phyloP scores from a whole-genome alignment of 1,139 yeast species.

The Hanseniaspora uvarum region DNA sequence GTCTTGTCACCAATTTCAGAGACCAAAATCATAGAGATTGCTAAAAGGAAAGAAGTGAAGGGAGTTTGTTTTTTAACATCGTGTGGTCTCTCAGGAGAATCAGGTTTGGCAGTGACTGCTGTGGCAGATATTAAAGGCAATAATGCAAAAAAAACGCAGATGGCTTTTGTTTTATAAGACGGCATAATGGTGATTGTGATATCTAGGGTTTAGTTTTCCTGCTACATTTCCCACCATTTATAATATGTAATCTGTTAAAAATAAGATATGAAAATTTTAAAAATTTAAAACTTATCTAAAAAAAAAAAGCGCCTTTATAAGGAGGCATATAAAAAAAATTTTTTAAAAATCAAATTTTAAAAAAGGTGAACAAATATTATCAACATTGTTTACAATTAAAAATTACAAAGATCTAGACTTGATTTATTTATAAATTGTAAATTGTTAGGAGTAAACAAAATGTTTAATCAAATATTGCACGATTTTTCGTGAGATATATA shows the following conservation, averaged over 20 bases:
- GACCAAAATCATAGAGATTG: constrained; percentile 76
- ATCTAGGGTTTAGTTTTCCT: background rate
- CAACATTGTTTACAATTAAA: too few relatives aligned
- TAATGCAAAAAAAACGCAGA: background rate
- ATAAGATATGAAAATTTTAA: too few relatives aligned
- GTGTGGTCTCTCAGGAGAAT: background rate
- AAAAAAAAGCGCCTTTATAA: too few relatives aligned
- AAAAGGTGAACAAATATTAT: too few relatives aligned
- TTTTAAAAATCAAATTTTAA: too few relatives aligned
- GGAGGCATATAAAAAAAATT: too few relatives aligned
- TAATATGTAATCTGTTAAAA: background rate
- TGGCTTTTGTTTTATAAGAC: background rate
- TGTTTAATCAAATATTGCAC: too few relatives aligned
- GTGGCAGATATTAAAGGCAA: background rate
- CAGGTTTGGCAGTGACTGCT: background rate
- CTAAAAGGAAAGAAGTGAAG: constrained; percentile 47
- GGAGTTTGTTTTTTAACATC: constrained; percentile 3
- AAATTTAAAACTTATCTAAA: too few relatives aligned
- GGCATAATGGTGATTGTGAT: background rate
- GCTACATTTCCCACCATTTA: background rate
- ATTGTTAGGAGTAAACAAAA: too few relatives aligned
- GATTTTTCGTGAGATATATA: background rate
- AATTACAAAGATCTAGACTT: too few relatives aligned
- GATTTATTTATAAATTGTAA: too few relatives aligned
- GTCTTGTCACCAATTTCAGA: constrained; percentile 97